Evolutionary conservation across 2,329 filamentous ascomycete species (phyloP).

Genomic region (Rutstroemia sp.): DNA sequence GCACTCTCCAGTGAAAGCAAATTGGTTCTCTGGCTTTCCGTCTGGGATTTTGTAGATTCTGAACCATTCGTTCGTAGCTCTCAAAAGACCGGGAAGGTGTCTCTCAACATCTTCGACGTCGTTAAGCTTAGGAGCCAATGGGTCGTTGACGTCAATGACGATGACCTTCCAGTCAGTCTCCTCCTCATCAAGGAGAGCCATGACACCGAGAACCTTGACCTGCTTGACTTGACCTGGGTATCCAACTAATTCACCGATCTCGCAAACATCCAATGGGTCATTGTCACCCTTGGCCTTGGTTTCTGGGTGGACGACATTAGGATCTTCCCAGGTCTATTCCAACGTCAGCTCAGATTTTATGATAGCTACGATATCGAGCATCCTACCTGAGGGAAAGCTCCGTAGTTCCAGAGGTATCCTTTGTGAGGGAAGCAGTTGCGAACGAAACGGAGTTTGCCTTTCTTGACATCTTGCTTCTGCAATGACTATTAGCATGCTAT

Average conservation of each 20-base stretch:
- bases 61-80: conserved; percentile 99
- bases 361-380: neutral
- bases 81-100: conserved; percentile 91
- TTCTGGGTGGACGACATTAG: conserved; percentile 90
- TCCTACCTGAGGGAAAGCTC: conserved; percentile 91
- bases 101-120: conserved; percentile 98
- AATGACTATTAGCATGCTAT: neutral
- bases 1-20: conserved; percentile 99
- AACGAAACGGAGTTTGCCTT: conserved; percentile 98
- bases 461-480: conserved; percentile 93
- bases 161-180: conserved; percentile 99
- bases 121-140: conserved; percentile 91
- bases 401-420: conserved; percentile 99
- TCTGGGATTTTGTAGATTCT: conserved; percentile 99
- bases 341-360: conserved; percentile 12
- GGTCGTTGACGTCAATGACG: conserved; percentile 97
- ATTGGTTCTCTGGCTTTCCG: conserved; percentile 99
- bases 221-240: conserved; percentile 97
- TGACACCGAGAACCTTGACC: conserved; percentile 98
- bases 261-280: conserved; percentile 97
- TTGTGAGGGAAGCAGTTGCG: conserved; percentile 99
- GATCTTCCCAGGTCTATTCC: conserved; percentile 93
- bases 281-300: conserved; percentile 99
- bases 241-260: conserved; percentile 96
- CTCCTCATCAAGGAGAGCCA: conserved; percentile 98